Percentiles rank a stretch among this genome's conserved stretches.
Conservation (phyloP, 2,329 filamentous ascomycete species). For the Penicillium psychrosexuale region DNA sequence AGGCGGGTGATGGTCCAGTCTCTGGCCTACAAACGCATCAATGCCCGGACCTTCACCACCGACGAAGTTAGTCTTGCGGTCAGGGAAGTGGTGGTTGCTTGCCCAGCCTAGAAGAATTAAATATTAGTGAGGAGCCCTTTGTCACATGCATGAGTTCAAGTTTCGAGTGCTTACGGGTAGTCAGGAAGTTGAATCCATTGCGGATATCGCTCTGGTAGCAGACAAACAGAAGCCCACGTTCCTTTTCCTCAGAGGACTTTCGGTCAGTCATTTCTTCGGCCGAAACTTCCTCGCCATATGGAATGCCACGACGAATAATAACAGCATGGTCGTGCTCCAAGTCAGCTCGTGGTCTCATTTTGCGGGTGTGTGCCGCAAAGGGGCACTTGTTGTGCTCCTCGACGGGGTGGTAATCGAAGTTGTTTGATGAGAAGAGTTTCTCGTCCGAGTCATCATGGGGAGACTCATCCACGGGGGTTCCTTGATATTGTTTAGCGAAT, state of each 20-base stretch:
- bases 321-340: conserved; percentile 28
- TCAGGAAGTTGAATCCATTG: conserved; percentile 39
- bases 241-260: conserved; percentile 23
- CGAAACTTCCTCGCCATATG: conserved; percentile 42
- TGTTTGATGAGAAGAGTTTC: conserved; percentile 35
- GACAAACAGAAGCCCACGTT: conserved; percentile 47
- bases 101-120: conserved; percentile 20
- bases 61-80: conserved; percentile 10
- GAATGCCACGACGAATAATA: conserved; percentile 48
- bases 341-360: conserved; percentile 47
- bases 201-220: conserved; percentile 47
- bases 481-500: conserved; percentile 14
- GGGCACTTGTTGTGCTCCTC: conserved; percentile 41
- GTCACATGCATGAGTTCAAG: not conserved
- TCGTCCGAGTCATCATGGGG: conserved; percentile 32
- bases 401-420: conserved; percentile 37
- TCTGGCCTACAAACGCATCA: conserved; percentile 23
- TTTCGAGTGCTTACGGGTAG: conserved; percentile 16
- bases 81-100: conserved; percentile 20
- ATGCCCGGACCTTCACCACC: conserved; percentile 16
- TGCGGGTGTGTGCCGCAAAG: conserved; percentile 49
- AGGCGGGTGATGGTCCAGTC: conserved; percentile 11
- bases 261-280: conserved; percentile 32
- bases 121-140: not conserved
- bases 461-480: conserved; percentile 35